These are phyloP conservation scores for Sugiyamaella sp. DNA, from an alignment of 1,139 yeast species.

Conservation along the genomic window DNA sequence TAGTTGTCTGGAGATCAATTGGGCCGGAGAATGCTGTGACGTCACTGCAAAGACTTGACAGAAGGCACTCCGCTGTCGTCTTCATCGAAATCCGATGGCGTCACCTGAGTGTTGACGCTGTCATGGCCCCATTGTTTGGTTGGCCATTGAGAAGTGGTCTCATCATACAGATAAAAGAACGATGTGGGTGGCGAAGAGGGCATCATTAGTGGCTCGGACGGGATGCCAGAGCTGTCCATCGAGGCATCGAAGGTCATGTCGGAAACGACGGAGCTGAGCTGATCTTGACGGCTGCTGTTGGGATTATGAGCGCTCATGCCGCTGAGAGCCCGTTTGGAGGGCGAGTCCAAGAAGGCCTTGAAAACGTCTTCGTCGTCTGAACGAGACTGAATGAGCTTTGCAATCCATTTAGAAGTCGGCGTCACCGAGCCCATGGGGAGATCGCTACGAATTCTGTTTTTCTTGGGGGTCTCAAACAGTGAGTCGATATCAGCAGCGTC, in stretches of 20 bases:
- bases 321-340: constrained; percentile 27
- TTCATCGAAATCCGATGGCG: constrained; percentile 17
- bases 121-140: constrained; percentile 17
- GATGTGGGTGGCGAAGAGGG: constrained; percentile 32
- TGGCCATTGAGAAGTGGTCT: constrained; percentile 19
- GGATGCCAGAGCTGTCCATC: constrained; percentile 18
- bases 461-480: constrained; percentile 34
- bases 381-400: constrained; percentile 34
- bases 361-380: constrained; percentile 35
- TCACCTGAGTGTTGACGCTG: constrained; percentile 6
- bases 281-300: constrained; percentile 16
- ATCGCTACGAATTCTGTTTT: constrained; percentile 22
- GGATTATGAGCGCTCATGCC: constrained; percentile 15
- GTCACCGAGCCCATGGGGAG: constrained; percentile 20
- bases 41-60: constrained; percentile 12
- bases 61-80: constrained; percentile 4
- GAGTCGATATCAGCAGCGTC: constrained; percentile 26
- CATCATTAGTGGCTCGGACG: constrained; percentile 27
- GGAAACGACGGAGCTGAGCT: constrained; percentile 20
- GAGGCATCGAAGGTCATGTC: constrained; percentile 23
- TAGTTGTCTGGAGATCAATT: neutral
- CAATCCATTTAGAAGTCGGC: constrained; percentile 37
- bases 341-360: constrained; percentile 39
- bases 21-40: too few species aligned
- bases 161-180: constrained; percentile 31